Conservation (phyloP, 2,329 filamentous ascomycete genomes). For the Trichoderma breve region DNA sequence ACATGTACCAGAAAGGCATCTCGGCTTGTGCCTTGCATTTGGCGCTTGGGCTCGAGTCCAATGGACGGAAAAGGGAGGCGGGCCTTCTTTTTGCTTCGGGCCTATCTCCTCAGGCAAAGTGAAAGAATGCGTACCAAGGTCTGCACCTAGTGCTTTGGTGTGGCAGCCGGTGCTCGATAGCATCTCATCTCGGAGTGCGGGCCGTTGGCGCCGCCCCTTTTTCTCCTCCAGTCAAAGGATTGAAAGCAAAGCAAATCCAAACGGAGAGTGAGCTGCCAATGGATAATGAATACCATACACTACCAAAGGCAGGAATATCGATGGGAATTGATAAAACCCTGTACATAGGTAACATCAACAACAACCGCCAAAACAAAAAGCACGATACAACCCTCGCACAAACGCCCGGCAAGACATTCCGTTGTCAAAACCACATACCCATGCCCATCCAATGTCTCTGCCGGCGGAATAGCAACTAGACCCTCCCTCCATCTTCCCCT, state of each 20-base stretch:
- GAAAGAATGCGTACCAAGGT: conserved; percentile 3
- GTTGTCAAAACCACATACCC: neutral
- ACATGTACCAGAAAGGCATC: neutral
- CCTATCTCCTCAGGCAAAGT: conserved; percentile 16
- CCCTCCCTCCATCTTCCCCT: conserved; percentile 9
- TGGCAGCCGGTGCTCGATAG: conserved; percentile 11
- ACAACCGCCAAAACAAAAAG: neutral
- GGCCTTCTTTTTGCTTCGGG: neutral
- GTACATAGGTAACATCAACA: too few species aligned
- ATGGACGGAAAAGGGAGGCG: neutral
- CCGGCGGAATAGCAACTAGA: neutral
- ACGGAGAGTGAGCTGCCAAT: neutral
- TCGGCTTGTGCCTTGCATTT: neutral
- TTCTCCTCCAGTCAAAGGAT: neutral
- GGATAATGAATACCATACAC: neutral
- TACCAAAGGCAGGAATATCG: too few species aligned
- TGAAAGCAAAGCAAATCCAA: neutral
- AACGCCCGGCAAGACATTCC: neutral
- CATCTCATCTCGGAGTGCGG: conserved; percentile 17
- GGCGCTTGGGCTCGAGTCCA: neutral
- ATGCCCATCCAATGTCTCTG: neutral
- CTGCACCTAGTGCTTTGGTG: conserved; percentile 11
- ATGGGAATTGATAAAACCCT: too few species aligned
- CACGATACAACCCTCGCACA: neutral
- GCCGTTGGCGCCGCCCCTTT: conserved; percentile 18